Base-by-base conservation (phyloP, 2,329 filamentous ascomycete species). In the Cladophialophora yegresii region DNA sequence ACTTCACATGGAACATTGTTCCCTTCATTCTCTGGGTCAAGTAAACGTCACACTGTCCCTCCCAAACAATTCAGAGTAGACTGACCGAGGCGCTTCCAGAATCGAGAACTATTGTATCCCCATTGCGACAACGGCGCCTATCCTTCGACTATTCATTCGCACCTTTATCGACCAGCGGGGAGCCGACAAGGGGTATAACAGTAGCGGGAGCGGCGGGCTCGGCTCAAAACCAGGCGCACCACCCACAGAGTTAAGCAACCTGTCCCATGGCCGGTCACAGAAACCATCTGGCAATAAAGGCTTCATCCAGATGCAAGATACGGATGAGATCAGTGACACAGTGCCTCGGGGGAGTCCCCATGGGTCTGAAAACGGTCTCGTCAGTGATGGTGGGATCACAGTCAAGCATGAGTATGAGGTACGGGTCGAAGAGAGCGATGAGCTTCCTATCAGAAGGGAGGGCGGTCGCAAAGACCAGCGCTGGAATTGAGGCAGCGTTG, bases 101-200 rank as follows among this genome's bases (percentile, higher is more conserved):
- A 76, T 77, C 22, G 75, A 77, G 62, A 77, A 77, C 55, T 76
- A 75, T 63, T 73, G 70, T 61, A 77, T 77, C 20, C 70, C 77
- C 0, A 71, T 77, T 22, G 76, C 75, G 20, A 74, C 74, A 2
- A 75, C 73, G 5, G 73, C 74, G 3, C 74, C 75, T 0, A 71
- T 77, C 28, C 71, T 73, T 43, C 73, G 75, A 3, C 72, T 77
- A 28, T 75, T 76, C 64, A 69, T 75, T 22, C 70, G 73, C 16
- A 68, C 70, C 23, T 68, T 76, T 33, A 70, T 75, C 32, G 71
- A 75, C 47, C 66, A 70, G 28, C 53, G 60, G 20, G 60, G 43
- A n/a, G 47, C 54, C 3, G 60, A 57, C 26, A 49, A 51, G 26
- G 60, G 26, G 30, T 62, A 62, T 28, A 23, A 51, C 36, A 33